Conservation (phyloP, 202 grass and related monocot species). For the Panicum hallii region DNA sequence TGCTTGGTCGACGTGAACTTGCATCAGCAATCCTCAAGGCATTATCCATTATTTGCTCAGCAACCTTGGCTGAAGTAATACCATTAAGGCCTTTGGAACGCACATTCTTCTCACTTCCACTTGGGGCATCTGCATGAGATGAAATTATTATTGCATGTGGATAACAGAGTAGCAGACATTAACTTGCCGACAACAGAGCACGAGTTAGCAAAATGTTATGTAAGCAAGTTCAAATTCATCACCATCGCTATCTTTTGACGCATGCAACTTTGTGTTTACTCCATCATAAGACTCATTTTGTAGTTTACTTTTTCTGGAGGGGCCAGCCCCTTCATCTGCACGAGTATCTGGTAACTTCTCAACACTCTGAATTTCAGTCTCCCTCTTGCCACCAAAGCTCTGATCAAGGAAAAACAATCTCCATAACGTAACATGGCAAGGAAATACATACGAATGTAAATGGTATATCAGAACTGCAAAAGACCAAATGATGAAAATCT, state of each 20-base stretch:
- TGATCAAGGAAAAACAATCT: conserved; percentile 44
- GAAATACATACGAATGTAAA: conserved; percentile 36
- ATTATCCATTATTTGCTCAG: conserved; percentile 53
- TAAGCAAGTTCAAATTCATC: conserved; percentile 40
- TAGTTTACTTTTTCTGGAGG: conserved; percentile 59
- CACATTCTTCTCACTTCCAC: conserved; percentile 48
- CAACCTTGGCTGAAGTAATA: conserved; percentile 51
- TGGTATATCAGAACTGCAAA: conserved; percentile 35
- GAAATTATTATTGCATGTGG: conserved; percentile 36
- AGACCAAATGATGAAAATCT: conserved; percentile 27
- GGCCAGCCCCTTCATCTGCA: conserved; percentile 49
- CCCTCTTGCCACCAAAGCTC: conserved; percentile 78
- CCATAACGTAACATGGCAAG: conserved; percentile 11
- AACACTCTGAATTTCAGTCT: conserved; percentile 70
- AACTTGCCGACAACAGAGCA: conserved; percentile 8
- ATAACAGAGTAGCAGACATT: conserved; percentile 12
- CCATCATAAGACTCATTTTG: conserved; percentile 43
- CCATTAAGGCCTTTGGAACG: conserved; percentile 48
- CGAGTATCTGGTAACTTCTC: conserved; percentile 57
- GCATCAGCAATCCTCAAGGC: conserved; percentile 57
- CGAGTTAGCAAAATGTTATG: conserved; percentile 27
- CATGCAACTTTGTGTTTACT: conserved; percentile 43
- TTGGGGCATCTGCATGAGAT: conserved; percentile 51
- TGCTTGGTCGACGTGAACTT: conserved; percentile 44
- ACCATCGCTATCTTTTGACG: conserved; percentile 41